phyloP scores from a whole-genome alignment of 2,329 filamentous ascomycete genomes.

The Didymella pomorum region DNA sequence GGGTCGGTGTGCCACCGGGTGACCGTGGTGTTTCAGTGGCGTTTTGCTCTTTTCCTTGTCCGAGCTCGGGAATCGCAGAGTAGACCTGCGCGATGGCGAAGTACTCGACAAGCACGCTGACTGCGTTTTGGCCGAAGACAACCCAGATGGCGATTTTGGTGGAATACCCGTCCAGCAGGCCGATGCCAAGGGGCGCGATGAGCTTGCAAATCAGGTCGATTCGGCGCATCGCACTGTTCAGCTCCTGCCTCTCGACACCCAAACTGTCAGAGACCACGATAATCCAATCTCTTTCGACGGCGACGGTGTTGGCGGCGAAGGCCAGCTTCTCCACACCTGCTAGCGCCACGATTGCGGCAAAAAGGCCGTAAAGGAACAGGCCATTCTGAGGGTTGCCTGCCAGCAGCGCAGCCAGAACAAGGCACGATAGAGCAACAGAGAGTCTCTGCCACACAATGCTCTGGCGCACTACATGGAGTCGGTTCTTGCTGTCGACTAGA shows the following conservation, averaged over 20 bases:
- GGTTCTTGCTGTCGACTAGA: slow-evolving; percentile 63
- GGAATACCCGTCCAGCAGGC: slow-evolving; percentile 59
- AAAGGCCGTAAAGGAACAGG: slow-evolving; percentile 38
- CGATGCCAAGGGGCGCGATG: slow-evolving; percentile 61
- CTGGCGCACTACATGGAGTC: slow-evolving; percentile 51
- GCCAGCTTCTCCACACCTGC: slow-evolving; percentile 75
- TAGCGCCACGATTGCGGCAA: slow-evolving; percentile 56
- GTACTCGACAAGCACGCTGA: slow-evolving; percentile 62
- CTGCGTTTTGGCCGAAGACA: slow-evolving; percentile 60
- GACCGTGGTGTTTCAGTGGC: slow-evolving; percentile 20
- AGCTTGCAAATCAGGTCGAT: slow-evolving; percentile 69
- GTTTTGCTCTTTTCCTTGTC: slow-evolving; percentile 19
- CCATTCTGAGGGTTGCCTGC: slow-evolving; percentile 17
- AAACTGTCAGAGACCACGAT: slow-evolving; percentile 59
- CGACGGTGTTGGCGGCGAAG: slow-evolving; percentile 70
- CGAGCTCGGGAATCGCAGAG: slow-evolving; percentile 43
- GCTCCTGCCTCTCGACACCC: slow-evolving; percentile 41
- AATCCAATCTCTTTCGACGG: slow-evolving; percentile 77
- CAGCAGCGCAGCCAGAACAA: slow-evolving; percentile 35
- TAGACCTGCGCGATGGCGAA: slow-evolving; percentile 59
- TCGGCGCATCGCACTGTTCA: slow-evolving; percentile 67
- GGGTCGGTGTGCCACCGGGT: slow-evolving; percentile 14
- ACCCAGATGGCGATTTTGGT: slow-evolving; percentile 59
- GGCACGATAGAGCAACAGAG: slow-evolving; percentile 45
- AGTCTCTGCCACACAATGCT: slow-evolving; percentile 52